Percentiles rank a stretch among this genome's conserved stretches.
Conservation (phyloP, 2,329 filamentous ascomycete genomes). For the Pseudogymnoascus sp. region DNA sequence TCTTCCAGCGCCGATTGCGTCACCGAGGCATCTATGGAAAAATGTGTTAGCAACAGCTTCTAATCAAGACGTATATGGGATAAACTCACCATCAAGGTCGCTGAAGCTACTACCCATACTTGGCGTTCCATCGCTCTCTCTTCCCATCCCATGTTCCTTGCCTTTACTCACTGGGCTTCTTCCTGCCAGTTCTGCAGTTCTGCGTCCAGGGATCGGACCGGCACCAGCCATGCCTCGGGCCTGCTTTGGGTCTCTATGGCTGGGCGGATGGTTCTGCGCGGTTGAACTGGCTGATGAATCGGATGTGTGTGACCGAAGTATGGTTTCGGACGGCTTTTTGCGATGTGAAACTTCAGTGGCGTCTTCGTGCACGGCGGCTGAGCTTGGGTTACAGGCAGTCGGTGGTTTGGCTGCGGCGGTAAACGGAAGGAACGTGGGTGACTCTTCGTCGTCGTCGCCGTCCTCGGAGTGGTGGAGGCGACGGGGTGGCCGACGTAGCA, state of each 20-base stretch:
- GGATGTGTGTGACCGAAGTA: conserved; percentile 37
- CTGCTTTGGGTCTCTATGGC: conserved; percentile 15
- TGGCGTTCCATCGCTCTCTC: conserved; percentile 64
- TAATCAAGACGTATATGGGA: neutral
- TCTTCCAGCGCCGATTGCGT: conserved; percentile 76
- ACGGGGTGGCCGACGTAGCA: conserved; percentile 25
- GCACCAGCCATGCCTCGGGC: conserved; percentile 14
- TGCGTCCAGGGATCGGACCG: conserved; percentile 49
- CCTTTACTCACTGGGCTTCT: conserved; percentile 42
- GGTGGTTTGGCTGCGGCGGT: conserved; percentile 4
- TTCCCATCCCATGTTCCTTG: conserved; percentile 33
- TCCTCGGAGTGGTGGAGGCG: conserved; percentile 22
- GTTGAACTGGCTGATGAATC: conserved; percentile 53
- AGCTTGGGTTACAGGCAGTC: conserved; percentile 23
- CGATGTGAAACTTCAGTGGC: conserved; percentile 19
- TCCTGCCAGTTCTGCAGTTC: conserved; percentile 49
- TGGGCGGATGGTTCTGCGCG: conserved; percentile 17
- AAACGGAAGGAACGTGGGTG: conserved; percentile 27
- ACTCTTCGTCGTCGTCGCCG: conserved; percentile 25
- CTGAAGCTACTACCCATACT: conserved; percentile 83
- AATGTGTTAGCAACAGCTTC: conserved; percentile 12
- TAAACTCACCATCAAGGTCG: conserved; percentile 61
- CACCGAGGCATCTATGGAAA: conserved; percentile 59
- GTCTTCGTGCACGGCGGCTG: conserved; percentile 20
- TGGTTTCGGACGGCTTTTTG: conserved; percentile 18